phyloP scores from a whole-genome alignment of 1,284 basidiomycete species.

The Vanrija sp. region DNA sequence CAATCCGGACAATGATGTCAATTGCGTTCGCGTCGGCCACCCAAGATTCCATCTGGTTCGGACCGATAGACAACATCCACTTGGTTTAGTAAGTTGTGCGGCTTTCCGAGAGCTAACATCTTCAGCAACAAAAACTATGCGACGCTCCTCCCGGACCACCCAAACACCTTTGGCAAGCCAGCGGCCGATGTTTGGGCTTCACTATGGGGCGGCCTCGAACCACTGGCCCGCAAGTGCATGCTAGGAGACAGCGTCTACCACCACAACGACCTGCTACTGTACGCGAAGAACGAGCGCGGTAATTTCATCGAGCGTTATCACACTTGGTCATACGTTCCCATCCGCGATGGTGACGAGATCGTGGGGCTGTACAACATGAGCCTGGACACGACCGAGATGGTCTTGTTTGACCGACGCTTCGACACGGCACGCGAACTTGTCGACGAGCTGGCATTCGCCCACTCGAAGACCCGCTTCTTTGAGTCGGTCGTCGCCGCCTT shows the following conservation, averaged over 20 bases:
- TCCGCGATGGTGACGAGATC: constrained; percentile 23
- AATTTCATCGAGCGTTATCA: constrained; percentile 33
- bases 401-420: constrained; percentile 32
- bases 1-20: constrained; percentile 28
- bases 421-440: constrained; percentile 30
- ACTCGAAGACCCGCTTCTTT: constrained; percentile 27
- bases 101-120: background rate
- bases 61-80: constrained; percentile 24
- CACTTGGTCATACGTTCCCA: constrained; percentile 36
- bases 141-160: constrained; percentile 28
- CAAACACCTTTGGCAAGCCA: constrained; percentile 27
- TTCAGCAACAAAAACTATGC: constrained; percentile 34
- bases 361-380: constrained; percentile 37
- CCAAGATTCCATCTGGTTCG: constrained; percentile 32
- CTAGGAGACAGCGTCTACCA: constrained; percentile 2
- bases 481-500: constrained; percentile 23
- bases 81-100: constrained; percentile 25
- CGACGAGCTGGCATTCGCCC: constrained; percentile 26
- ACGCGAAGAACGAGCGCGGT: constrained; percentile 17
- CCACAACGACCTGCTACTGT: constrained; percentile 32
- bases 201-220: constrained; percentile 26
- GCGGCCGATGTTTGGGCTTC: constrained; percentile 27
- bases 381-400: constrained; percentile 27
- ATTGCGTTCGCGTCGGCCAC: constrained; percentile 27
- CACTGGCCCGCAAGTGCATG: constrained; percentile 12